Base-by-base conservation (phyloP, 2,329 filamentous ascomycete species). In the Diaporthe amygdali region DNA sequence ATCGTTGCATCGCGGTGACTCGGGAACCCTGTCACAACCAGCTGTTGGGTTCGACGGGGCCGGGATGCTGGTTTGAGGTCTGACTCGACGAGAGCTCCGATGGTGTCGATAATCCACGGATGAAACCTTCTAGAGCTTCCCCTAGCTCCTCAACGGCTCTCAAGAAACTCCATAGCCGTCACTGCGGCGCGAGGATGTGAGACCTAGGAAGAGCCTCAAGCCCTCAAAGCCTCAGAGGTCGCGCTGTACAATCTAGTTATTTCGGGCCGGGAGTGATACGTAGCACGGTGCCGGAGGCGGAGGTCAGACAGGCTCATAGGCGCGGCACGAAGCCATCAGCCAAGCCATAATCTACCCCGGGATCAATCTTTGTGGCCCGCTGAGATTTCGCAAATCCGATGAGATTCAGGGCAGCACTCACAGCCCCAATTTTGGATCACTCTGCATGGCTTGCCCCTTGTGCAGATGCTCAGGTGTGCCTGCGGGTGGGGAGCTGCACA, bases 391-490 rank as follows among this genome's bases (percentile, higher is more conserved):
- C 39, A 56, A 37, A 68, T 47, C 52, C 47, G 70, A 72, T 61
- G n/a, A 72, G 59, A 72, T 72, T 63, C 63, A 39, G 44, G 70
- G 70, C 41, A 66, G 67, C 67, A 54, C 44, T 67, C 52, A 41
- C 54, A 70, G 68, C 59, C 68, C 71, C 68, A 67, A 70, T 55
- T 61, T 61, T 67, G 71, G 71, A 67, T 63, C 68, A 66, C 22
- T 41, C 27, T 37, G 56, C 49, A 22, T 64, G 52, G 52, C 63
- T 25, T 61, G 52, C 41, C 54, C 44, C 61, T 34, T 54, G 41
- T 67, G 61, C 69, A 70, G 61, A 41, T 39, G 68, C 32, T 47
- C 59, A 47, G 41, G 41, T 20, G 44, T 63, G 59, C 41, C 27
- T 63, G 41, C 41, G 64, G 41, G 52, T 51, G 68, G 68, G 37